Conservation (phyloP, 2,329 filamentous ascomycete genomes). For the Neoscytalidium dimidiatum region DNA sequence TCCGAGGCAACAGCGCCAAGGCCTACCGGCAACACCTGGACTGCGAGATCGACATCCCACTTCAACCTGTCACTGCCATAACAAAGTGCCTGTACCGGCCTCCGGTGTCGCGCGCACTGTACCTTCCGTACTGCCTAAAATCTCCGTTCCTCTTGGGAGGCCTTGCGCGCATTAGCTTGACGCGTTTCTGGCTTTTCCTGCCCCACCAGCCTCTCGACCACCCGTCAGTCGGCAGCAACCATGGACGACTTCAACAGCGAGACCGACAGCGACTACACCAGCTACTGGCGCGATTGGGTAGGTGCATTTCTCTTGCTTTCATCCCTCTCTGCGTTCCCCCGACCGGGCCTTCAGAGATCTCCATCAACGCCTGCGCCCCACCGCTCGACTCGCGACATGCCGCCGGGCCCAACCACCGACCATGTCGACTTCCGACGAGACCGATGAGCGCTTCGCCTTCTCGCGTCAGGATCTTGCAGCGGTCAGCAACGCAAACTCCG, state of each 20-base stretch:
- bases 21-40: constrained; percentile 3
- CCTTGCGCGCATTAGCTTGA: constrained; percentile 3
- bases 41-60: constrained; percentile 16
- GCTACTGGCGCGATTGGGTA: constrained; percentile 99
- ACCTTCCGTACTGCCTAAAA: neutral
- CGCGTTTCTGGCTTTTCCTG: neutral
- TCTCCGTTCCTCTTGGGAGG: neutral
- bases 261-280: constrained; percentile 98
- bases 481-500: neutral
- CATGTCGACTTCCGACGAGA: neutral
- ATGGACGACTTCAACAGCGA: constrained; percentile 99
- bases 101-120: constrained; percentile 8
- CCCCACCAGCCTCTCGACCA: neutral
- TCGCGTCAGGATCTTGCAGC: neutral
- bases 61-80: constrained; percentile 16
- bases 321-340: neutral
- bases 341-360: neutral
- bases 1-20: constrained; percentile 12
- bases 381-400: constrained; percentile 3
- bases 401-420: constrained; percentile 3
- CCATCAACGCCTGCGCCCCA: neutral
- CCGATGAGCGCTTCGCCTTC: neutral
- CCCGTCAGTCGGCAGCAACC: constrained; percentile 22
- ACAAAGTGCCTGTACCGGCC: constrained; percentile 5
- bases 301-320: constrained; percentile 43